Base-by-base conservation (phyloP, 2,329 filamentous ascomycete genomes). In the Botrytis porri region DNA sequence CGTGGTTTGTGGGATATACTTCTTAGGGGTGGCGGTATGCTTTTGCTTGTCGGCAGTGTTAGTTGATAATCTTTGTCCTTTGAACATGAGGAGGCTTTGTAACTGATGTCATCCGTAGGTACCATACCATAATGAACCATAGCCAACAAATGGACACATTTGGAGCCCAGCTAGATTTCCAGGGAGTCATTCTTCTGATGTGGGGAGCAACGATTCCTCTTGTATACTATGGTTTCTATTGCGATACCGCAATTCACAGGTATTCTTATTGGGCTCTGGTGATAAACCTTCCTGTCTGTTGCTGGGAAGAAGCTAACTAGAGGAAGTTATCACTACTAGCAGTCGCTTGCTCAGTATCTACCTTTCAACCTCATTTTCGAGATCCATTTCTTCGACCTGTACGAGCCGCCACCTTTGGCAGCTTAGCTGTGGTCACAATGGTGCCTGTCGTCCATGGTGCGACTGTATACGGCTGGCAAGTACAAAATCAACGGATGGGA, bases 141-240 rank as follows among this genome's bases (percentile, higher is more conserved):
- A 87, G 85, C 69, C 81, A 84, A 12, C 76, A 81, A 9, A 83
- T 87, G 22, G 84, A 84, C 54, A 81, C 81, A 18, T 83, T 86
- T 73, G 88, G 87, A 9, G 87, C 89, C 74, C 86, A 88, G 76
- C 80, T 90, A 41, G 89, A 91, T 78, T 88, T 90, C 75, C 84
- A 89, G 61, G 88, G 88, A 12, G 88, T 91, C 61, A 84, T 91
- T 3, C 82, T 87, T 10, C 80, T 91, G 73, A 90, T 90, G 81
- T 91, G 88, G 87, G 86, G 86, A 6, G 85, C 86, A 73, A 89
- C 87, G 64, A 82, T 90, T 10, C 88, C 89, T 7, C 85, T 87
- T 1, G 81, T 90, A n/a, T 87, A 87, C 77, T 88, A 88, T 77
- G 84, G 82, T 25, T 70, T 73, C 54, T 73, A 5, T 88, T 89